Evolutionary conservation across 106 monocot genomes (phyloP), one percentile per base, ranked within the genome.

Genomic region (Hemerocallis citrina): DNA sequence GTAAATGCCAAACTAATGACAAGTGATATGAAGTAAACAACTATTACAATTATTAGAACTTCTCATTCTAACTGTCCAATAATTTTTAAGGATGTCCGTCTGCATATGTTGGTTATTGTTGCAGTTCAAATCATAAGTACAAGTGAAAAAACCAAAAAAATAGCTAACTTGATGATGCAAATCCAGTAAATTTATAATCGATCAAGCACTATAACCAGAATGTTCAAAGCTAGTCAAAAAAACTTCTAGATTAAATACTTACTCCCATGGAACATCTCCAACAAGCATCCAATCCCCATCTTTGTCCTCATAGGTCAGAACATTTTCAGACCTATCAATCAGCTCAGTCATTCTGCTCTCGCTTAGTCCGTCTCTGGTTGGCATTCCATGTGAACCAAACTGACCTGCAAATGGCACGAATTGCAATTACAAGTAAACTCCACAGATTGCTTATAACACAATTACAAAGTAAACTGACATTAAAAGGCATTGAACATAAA

Each of bases 241-340:
- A n/a, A 31, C 5, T 31, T 55, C 5, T 16, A 43, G 4, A 41
- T 16, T 30, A 1, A 1, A 62, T 28, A 59, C 68, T 58, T 57
- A 68, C 68, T 59, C 46, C 67, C 56, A 67, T 45, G 39, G 38
- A 55, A 51, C 38, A 65, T 52, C 51, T 10, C 68, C 68, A 59
- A 68, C 68, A 59, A 68, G 68, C 68, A 68, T 68, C 68, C 68
- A 68, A 22, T 68, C 68, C 12, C 58, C 68, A 59, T 68, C 68
- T 21, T 48, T 68, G 58, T 68, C 68, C 36, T 68, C 68, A 36
- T 69, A 69, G 4, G 69, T 69, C 9, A 69, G 69, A 9, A 69
- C 69, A 61, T 69, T 60, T 60, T 57, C 36, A 57, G 57, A 57
- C 20, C 55, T 33, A 30, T 55, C 28, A 51, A 51, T 25, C 24